Percentiles rank a stretch among this genome's conserved stretches.
phyloP scores from a whole-genome alignment of 805 yeast species.

The Myxozyma lipomycoides region DNA sequence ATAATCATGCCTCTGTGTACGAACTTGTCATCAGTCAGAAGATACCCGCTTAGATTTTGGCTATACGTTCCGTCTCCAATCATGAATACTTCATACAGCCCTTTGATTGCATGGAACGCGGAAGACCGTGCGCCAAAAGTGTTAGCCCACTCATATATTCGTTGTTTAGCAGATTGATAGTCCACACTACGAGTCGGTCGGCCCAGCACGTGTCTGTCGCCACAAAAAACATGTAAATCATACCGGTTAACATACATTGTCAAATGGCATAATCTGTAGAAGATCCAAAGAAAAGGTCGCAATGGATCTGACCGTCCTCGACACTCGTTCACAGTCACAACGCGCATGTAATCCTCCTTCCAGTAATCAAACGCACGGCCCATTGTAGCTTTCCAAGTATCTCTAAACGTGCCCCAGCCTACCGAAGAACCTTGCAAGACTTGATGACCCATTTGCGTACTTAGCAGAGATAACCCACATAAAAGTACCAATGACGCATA shows the following conservation, averaged over 20 bases:
- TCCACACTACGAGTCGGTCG: constrained; percentile 53
- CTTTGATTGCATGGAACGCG: constrained; percentile 48
- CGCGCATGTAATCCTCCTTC: constrained; percentile 39
- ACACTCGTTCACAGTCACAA: constrained; percentile 10
- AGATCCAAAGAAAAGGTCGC: constrained; percentile 7
- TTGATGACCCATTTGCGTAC: constrained; percentile 69
- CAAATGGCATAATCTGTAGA: constrained; percentile 14
- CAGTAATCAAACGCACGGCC: constrained; percentile 68
- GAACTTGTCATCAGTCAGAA: constrained; percentile 30
- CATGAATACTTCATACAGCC: constrained; percentile 13
- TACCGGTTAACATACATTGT: constrained; percentile 62
- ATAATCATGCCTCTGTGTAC: constrained; percentile 33
- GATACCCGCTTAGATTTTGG: constrained; percentile 20
- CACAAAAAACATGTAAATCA: constrained; percentile 73
- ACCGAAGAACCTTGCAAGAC: constrained; percentile 55
- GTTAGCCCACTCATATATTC: constrained; percentile 52
- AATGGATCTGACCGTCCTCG: neutral
- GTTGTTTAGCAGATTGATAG: constrained; percentile 46
- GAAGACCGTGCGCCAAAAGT: constrained; percentile 46
- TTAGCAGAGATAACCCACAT: constrained; percentile 61
- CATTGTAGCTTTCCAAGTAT: constrained; percentile 66
- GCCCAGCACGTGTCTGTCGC: constrained; percentile 76
- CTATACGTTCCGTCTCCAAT: constrained; percentile 9
- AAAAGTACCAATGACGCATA: constrained; percentile 64
- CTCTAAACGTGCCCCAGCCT: constrained; percentile 41